Percentiles rank a stretch among this genome's conserved stretches.
Conservation (phyloP, 192 early-diverging fungal species). For the Rhizophagus sp. region DNA sequence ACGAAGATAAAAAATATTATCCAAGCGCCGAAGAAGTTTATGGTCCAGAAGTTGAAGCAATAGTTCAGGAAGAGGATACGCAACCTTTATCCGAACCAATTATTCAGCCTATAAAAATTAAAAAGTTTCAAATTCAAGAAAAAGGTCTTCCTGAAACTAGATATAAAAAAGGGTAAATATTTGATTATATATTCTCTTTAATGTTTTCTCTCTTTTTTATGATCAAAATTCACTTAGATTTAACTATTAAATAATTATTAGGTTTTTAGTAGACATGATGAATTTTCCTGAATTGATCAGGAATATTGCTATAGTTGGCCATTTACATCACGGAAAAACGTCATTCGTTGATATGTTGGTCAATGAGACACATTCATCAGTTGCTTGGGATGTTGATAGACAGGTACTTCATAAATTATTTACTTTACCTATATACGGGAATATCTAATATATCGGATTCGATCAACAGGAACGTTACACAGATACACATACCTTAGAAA, state of each 20-base stretch:
- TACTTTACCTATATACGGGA: not conserved
- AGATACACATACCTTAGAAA: conserved; percentile 89
- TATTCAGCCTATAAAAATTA: conserved; percentile 84
- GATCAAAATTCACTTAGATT: no score
- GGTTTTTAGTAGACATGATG: conserved; percentile 80
- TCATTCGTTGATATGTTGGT: conserved; percentile 93
- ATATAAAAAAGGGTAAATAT: conserved; percentile 82
- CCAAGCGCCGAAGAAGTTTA: conserved; percentile 96
- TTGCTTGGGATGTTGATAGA: conserved; percentile 33
- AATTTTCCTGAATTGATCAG: conserved; percentile 79
- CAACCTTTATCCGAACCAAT: conserved; percentile 95
- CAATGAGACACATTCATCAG: conserved; percentile 72
- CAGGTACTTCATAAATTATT: conserved; percentile 19
- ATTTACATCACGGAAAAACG: conserved; percentile 98
- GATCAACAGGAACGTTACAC: conserved; percentile 74
- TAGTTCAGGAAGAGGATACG: conserved; percentile 98
- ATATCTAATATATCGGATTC: conserved; percentile 40
- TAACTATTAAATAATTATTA: conserved; percentile 27
- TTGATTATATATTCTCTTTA: not conserved
- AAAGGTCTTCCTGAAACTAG: conserved; percentile 80
- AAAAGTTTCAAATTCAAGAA: conserved; percentile 85
- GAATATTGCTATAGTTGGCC: conserved; percentile 90
- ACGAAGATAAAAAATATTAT: conserved; percentile 99
- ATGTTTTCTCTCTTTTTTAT: not conserved
- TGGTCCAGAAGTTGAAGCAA: conserved; percentile 88